Conservation (phyloP, 805 yeast species). For the Hermanozyma aechmeae region DNA sequence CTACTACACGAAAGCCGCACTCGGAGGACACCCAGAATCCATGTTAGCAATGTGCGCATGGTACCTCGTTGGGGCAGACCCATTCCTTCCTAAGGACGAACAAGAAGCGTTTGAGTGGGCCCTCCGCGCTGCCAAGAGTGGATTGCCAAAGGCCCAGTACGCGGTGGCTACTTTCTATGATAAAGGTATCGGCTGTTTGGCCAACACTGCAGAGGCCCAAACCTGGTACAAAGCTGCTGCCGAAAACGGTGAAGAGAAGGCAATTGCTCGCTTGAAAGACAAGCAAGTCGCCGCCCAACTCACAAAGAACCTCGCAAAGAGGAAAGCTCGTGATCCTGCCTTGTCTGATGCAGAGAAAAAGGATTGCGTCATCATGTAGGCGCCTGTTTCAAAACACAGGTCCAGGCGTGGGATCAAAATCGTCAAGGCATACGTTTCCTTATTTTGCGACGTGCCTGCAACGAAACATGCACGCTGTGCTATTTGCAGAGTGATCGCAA, state of each 20-base stretch:
- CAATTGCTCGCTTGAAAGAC: constrained; percentile 23
- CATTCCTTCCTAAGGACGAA: constrained; percentile 68
- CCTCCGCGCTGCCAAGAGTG: constrained; percentile 66
- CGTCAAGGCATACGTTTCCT: no score
- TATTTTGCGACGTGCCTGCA: no score
- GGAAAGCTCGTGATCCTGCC: constrained; percentile 5
- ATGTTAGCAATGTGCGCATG: constrained; percentile 96
- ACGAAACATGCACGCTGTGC: no score
- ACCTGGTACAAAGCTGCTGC: constrained; percentile 75
- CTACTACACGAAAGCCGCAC: constrained; percentile 85
- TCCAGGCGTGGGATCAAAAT: no score
- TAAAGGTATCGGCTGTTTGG: constrained; percentile 77
- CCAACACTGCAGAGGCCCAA: constrained; percentile 47
- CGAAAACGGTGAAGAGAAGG: constrained; percentile 38
- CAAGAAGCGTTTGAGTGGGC: constrained; percentile 96
- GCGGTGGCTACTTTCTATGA: constrained; percentile 79
- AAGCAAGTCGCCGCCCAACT: constrained; percentile 20
- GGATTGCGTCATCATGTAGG: constrained; percentile 38
- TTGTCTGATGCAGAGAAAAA: constrained; percentile 21
- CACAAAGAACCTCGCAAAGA: constrained; percentile 21
- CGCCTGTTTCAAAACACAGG: no score
- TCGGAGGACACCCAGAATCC: constrained; percentile 77
- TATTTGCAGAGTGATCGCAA: no score
- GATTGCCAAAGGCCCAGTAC: constrained; percentile 74
- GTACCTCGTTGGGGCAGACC: constrained; percentile 88